Conservation (phyloP, 495 filamentous ascomycete species). For the Daldinia caldariorum region DNA sequence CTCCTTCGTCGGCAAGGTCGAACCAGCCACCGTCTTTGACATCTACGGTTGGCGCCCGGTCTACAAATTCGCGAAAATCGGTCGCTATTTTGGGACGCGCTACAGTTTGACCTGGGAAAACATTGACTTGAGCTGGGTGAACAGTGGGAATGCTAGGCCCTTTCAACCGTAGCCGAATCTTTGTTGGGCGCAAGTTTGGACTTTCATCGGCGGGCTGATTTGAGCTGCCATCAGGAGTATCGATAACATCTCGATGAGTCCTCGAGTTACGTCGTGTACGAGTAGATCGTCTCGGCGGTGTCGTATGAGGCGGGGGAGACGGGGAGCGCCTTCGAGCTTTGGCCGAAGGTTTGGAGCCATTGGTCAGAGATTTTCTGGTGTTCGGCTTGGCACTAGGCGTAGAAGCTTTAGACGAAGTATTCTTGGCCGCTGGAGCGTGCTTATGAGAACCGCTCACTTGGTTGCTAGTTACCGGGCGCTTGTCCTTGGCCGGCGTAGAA, state of each 20-base stretch:
- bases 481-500: constrained; percentile 37
- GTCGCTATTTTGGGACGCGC: constrained; percentile 57
- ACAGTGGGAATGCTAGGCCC: constrained; percentile 59
- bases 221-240: constrained; percentile 37
- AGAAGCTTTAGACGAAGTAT: constrained; percentile 38
- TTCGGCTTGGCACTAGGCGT: constrained; percentile 48
- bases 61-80: constrained; percentile 64
- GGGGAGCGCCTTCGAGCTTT: constrained; percentile 49
- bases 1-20: constrained; percentile 62
- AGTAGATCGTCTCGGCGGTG: constrained; percentile 49
- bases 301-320: constrained; percentile 47
- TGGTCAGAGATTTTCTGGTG: constrained; percentile 36
- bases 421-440: constrained; percentile 39
- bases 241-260: constrained; percentile 26
- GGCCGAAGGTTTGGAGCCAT: constrained; percentile 41
- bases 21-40: constrained; percentile 62
- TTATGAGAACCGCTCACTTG: constrained; percentile 50
- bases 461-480: constrained; percentile 28
- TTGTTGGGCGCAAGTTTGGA: constrained; percentile 52
- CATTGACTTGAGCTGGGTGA: constrained; percentile 62
- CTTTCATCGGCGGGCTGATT: constrained; percentile 45
- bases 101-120: constrained; percentile 45
- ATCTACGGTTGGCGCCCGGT: constrained; percentile 54
- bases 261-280: constrained; percentile 53
- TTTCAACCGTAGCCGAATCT: constrained; percentile 53